These are phyloP conservation scores for Primulina huaijiensis DNA, from an alignment of 257 asterid species.

Conservation along the genomic window DNA sequence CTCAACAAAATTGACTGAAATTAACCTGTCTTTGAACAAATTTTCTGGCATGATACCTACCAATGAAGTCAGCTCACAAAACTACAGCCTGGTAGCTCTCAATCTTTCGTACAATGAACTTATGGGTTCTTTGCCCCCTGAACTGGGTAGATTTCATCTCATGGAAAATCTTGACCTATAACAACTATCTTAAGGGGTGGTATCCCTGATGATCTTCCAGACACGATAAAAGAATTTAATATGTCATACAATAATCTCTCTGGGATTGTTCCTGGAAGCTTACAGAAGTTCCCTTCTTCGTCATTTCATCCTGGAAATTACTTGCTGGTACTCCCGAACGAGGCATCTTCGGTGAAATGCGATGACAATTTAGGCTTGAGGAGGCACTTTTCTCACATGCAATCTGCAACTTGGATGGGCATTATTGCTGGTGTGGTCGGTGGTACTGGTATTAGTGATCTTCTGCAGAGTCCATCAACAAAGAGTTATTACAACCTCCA, in stretches of 20 bases:
- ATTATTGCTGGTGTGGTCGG: slow-evolving; percentile 58
- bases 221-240: slow-evolving; percentile 42
- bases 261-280: slow-evolving; percentile 64
- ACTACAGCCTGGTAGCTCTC: slow-evolving; percentile 42
- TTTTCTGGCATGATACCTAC: slow-evolving; percentile 57
- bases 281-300: slow-evolving; percentile 69
- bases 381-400: slow-evolving; percentile 41
- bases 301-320: slow-evolving; percentile 81
- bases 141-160: slow-evolving; percentile 44
- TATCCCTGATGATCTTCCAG: slow-evolving; percentile 61
- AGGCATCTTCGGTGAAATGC: slow-evolving; percentile 32
- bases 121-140: slow-evolving; percentile 51
- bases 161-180: slow-evolving; percentile 55
- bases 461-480: slow-evolving; percentile 44
- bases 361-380: slow-evolving; percentile 29
- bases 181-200: slow-evolving; percentile 62
- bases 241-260: slow-evolving; percentile 78
- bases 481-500: slow-evolving; percentile 24
- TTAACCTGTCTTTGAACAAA: slow-evolving; percentile 63
- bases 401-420: slow-evolving; percentile 45
- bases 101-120: slow-evolving; percentile 70
- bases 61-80: slow-evolving; percentile 27
- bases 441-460: slow-evolving; percentile 39
- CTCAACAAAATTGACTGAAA: slow-evolving; percentile 42
- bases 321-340: slow-evolving; percentile 49